These are phyloP conservation scores for Begonia masoniana DNA, from an alignment of 306 rosid genomes.

Conservation along the genomic window DNA sequence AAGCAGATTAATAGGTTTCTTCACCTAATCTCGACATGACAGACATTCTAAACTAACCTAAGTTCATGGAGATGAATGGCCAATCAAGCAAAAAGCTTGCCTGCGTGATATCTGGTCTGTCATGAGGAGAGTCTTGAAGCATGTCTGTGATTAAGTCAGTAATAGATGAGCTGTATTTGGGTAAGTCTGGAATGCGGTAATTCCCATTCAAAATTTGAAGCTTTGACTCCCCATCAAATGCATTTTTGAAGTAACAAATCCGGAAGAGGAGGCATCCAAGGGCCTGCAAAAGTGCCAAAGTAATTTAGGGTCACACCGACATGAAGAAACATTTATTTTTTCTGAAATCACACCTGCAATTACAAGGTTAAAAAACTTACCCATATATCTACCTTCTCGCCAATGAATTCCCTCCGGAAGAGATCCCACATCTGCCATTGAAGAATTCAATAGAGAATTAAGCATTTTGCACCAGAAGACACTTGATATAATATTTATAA, in stretches of 20 bases:
- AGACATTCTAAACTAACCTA: slow-evolving; percentile 98
- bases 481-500: neutral
- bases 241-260: slow-evolving; percentile 90
- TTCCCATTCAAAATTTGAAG: slow-evolving; percentile 95
- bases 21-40: slow-evolving; percentile 44
- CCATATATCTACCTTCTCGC: slow-evolving; percentile 97
- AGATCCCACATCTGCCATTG: slow-evolving; percentile 93
- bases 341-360: no score
- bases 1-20: slow-evolving; percentile 21
- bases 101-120: slow-evolving; percentile 99
- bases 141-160: slow-evolving; percentile 78
- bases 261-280: slow-evolving; percentile 99
- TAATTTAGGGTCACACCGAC: no score
- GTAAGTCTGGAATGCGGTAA: slow-evolving; percentile 88
- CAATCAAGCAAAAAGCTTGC: slow-evolving; percentile 99
- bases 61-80: slow-evolving; percentile 99
- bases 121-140: slow-evolving; percentile 89
- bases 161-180: slow-evolving; percentile 49
- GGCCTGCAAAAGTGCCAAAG: slow-evolving; percentile 36
- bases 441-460: slow-evolving; percentile 7
- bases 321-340: no score
- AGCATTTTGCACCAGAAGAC: slow-evolving; percentile 4
- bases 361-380: slow-evolving; percentile 27
- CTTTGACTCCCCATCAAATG: slow-evolving; percentile 97
- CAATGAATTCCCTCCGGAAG: slow-evolving; percentile 70